Evolutionary conservation across 225 moss, liverwort and hornwort genomes (phyloP), one percentile per base, ranked within the genome.

Genomic region (Marchantia polymorpha): DNA sequence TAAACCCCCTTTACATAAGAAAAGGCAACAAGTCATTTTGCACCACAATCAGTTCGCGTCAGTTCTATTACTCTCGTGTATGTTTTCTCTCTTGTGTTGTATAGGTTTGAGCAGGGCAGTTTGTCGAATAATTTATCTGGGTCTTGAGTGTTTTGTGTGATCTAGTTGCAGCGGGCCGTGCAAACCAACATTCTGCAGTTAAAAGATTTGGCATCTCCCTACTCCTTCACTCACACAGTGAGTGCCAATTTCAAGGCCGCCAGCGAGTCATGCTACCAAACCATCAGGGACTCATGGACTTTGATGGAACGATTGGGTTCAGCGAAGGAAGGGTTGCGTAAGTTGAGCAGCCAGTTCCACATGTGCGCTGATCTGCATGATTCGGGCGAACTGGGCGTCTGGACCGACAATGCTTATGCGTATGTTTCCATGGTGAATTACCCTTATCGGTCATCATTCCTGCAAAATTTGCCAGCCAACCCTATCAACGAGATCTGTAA

Each of bases 341-440:
- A 95, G 48, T 83, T 99, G 79, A 99, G 91, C 78, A 73, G 73
- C 61, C 83, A 89, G 77, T 99, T 95, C 73, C 91, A 91, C 23
- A 85, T 93, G 79, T 99, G 97, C 85, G 87, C 84, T 63, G 91
- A 94, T 16, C 80, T 97, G 83, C 64, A 86, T 69, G 82, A 82
- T 68, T 79, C 91, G 6, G 83, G 66, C 80, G 92, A 94, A 82
- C 82, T 99, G 30, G 78, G 74, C 52, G 77, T 83, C 26, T 99
- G 97, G 97, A 83, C 92, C 59, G 73, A 66, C 52, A 82, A 92
- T 64, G 95, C 97, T 27, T 99, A 93, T 78, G 87, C 92, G 8
- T 99, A 91, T 55, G 90, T 93, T 76, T 93, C 91, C 19, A 99
- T 99, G 97, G 95, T 93, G 31, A 85, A 99, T 69, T 99, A 99